Evolutionary conservation across 805 yeast genomes (phyloP), one percentile per base, ranked within the genome.

Genomic region (Pichia pseudocactophila): DNA sequence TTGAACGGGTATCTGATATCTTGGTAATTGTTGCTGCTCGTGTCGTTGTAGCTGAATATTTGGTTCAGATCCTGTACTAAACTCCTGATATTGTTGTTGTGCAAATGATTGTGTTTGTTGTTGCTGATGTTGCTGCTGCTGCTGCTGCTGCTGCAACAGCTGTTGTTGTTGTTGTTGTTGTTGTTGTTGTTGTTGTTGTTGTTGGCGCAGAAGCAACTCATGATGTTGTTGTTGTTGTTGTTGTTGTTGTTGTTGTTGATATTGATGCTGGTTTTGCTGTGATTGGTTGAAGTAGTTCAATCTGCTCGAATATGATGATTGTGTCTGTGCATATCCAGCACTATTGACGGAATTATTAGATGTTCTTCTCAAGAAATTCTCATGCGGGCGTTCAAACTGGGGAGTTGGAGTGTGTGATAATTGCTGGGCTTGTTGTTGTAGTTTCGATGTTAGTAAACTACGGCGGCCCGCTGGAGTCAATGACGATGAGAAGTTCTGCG

Each of bases 401-500:
- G 25, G 16, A 27, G 42, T 48, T 38, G 37, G 49, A 46, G 27
- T 34, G 9, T 41, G 47, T n/a, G 36, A 34, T 37, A 46, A 50
- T 37, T 39, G 49, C 43, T 50, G 53, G 9, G 42, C 46, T 35
- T 50, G 62, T 3, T 46, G 50, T 33, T 54, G 59, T 13, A 57
- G 20, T 39, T 53, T 59, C 12, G 61, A 50, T 13, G 64, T 58
- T 17, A 58, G 47, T 36, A 59, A 47, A 37, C 59, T 54, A 47
- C 62, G 47, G 35, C 61, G 55, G 5, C 57, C 61, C 13, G 54
- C 54, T 4, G 58, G 58, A 16, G 57, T 55, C 15, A 41, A 31
- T 11, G 47, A 44, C 9, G 42, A 41, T 7, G 45, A 30, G 16
- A 22, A 34, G 22, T 30, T 34, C 25, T 42, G 45, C 3, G 33